phyloP scores from a whole-genome alignment of 345 rosid species.

The Populus deltoides region DNA sequence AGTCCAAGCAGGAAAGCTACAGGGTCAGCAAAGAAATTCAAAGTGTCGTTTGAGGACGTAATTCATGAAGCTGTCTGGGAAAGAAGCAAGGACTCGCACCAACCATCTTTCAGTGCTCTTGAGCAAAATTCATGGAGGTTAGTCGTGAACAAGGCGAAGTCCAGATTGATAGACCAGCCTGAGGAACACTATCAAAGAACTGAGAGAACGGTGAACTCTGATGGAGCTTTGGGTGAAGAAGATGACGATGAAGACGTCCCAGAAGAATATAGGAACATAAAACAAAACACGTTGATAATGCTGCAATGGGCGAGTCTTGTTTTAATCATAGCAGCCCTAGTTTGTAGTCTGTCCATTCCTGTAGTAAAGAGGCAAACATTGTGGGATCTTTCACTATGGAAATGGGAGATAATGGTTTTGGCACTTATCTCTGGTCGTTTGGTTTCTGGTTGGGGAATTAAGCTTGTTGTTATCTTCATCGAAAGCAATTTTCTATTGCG shows the following conservation, averaged over 20 bases:
- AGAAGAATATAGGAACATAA: constrained; percentile 24
- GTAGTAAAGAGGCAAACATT: constrained; percentile 24
- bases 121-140: constrained; percentile 31
- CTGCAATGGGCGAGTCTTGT: constrained; percentile 36
- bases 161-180: constrained; percentile 45
- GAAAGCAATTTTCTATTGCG: constrained; percentile 40
- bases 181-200: constrained; percentile 19
- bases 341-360: constrained; percentile 32
- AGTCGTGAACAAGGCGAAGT: constrained; percentile 35
- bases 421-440: constrained; percentile 40
- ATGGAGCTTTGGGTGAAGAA: constrained; percentile 11
- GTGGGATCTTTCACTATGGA: constrained; percentile 51
- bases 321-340: constrained; percentile 27
- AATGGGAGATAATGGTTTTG: constrained; percentile 47
- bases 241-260: constrained; percentile 35
- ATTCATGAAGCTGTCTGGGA: constrained; percentile 25
- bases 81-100: constrained; percentile 18
- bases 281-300: constrained; percentile 15
- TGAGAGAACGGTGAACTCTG: not conserved
- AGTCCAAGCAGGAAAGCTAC: constrained; percentile 2
- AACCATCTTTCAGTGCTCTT: not conserved
- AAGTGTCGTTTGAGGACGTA: constrained; percentile 30
- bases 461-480: constrained; percentile 33
- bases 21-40: constrained; percentile 20
- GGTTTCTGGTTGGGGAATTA: constrained; percentile 42